Base-by-base conservation (phyloP, 192 early-diverging fungal genomes). In the Backusella tuberculispora region DNA sequence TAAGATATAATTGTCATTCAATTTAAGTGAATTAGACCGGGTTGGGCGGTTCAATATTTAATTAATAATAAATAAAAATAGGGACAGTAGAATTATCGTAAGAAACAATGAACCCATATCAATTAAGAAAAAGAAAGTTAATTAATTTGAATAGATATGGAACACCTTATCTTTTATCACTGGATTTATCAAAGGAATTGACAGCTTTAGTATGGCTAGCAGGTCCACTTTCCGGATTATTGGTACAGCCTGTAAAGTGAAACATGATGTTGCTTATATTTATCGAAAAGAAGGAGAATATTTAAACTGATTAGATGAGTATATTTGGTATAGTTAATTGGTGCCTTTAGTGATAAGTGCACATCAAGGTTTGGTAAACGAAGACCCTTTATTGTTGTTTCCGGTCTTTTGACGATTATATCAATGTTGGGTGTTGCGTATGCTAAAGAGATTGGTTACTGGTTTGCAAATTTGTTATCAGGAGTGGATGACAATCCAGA, bases 171-270 rank as follows among this genome's bases (percentile, higher is more conserved):
- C 79, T 95, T 34, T 71, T 85, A 12, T 84, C 85, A 1, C 85
- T 95, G 15, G 87, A 88, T 7, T 76, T 95, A 37, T 78, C 90
- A 10, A 85, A 87, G 48, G 73, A 88, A 19, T 47, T 92, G 48
- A 89, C 91, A 0, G 87, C 92, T 1, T 77, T 94, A 7, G 94
- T 95, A 5, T 95, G 94, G 94, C 76, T 95, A 17, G 92, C 92
- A 5, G 93, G 93, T 17, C 93, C 93, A 3, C 83, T 95, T 3
- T 90, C 91, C 8, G 72, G 72, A 34, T 34, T 73, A 34, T 5
- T 73, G 1, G 72, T 73, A 10, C 72, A 77, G 67, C 76, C 76
- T 34, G 76, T 77, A 77, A 60, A 63, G 41, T 69, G 26, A 67
- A 29, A 43, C 29, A 48, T 17, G 4, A 10, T 46, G 9, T 13